A percentile compares a stretch with the other conserved stretches of the same genome.
Conservation (phyloP, 352 stramenopile species). For the Aphanomyces cochlioides region DNA sequence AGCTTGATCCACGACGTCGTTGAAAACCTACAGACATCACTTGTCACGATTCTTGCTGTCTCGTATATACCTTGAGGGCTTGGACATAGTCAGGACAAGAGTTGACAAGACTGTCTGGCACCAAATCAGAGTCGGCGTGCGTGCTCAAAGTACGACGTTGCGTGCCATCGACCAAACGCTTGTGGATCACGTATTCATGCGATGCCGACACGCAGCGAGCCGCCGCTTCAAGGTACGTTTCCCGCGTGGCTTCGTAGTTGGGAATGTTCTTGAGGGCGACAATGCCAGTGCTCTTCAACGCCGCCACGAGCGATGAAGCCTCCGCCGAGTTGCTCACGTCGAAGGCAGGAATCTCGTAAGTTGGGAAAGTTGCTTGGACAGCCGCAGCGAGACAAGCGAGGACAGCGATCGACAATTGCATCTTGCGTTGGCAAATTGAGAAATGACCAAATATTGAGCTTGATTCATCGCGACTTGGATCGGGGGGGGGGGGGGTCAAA, state of each 20-base stretch:
- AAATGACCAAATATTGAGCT: too few relatives aligned
- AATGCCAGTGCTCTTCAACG: constrained; percentile 66
- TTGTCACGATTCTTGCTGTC: not conserved
- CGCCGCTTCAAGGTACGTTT: constrained; percentile 48
- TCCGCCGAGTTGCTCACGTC: constrained; percentile 3
- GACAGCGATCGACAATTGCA: not conserved
- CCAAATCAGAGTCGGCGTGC: constrained; percentile 32
- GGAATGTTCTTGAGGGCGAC: constrained; percentile 64
- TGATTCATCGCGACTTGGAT: too few relatives aligned
- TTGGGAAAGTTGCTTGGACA: not conserved
- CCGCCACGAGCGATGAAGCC: constrained; percentile 11
- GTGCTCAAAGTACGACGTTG: constrained; percentile 70
- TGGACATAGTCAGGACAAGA: constrained; percentile 29
- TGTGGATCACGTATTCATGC: constrained; percentile 33
- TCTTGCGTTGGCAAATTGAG: too few relatives aligned
- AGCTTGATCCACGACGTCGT: constrained; percentile 14
- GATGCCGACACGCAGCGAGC: constrained; percentile 39
- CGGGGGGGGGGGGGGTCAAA: too few relatives aligned
- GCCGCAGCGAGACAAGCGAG: not conserved
- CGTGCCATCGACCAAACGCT: constrained; percentile 59
- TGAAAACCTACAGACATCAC: constrained; percentile 1
- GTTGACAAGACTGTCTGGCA: not conserved
- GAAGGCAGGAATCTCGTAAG: constrained; percentile 17
- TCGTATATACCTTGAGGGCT: constrained; percentile 12
- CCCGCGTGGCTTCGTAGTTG: constrained; percentile 41